Base-by-base conservation (phyloP, 2,329 filamentous ascomycete species). In the Neonectria magnoliae region DNA sequence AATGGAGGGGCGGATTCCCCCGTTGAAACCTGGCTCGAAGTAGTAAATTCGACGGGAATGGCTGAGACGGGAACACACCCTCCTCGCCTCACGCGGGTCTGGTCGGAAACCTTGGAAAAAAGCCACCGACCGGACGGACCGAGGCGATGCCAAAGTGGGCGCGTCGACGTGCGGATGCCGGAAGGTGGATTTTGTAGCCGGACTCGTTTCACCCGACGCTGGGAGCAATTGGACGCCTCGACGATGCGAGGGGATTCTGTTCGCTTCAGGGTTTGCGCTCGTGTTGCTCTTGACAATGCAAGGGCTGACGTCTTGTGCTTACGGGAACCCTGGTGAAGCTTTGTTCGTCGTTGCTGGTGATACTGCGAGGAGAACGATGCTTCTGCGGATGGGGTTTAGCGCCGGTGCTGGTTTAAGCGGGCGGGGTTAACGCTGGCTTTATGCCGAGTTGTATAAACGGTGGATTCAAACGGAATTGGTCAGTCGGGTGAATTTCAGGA, bases 281-380 rank as follows among this genome's bases (percentile, higher is more conserved):
- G 38, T 45, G 61, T 64, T 64, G 61, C 61, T 64, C 61, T 59
- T 58, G 61, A 64, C 61, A 45, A 64, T 64, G 56, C 56, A 59
- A 51, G 61, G 61, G 55, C 54, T 53, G 22, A 29, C 29, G 25
- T 27, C 54, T 36, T 56, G 56, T 45, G 51, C 61, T 60, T 51
- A 56, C 61, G 56, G 14, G 44, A 22, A 33, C 44, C 61, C 60
- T 31, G 56, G 51, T 45, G 52, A 58, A 33, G 51, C 20, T n/a
- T 10, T 31, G 57, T 20, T 36, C 25, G 50, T 42, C 45, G 50
- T 53, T 54, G 48, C 38, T 51, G 53, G 56, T 59, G 56, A 58
- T 50, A 58, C 56, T 51, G 36, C 36, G 27, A 33, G 45, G 56
- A 27, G 56, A 31, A 33, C 16, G 44, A 31, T 48, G 41, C 33